Evolutionary conservation across 2,329 filamentous ascomycete species (phyloP), one percentile per base, ranked within the genome.

Genomic region (Fonsecaea pugnacius): DNA sequence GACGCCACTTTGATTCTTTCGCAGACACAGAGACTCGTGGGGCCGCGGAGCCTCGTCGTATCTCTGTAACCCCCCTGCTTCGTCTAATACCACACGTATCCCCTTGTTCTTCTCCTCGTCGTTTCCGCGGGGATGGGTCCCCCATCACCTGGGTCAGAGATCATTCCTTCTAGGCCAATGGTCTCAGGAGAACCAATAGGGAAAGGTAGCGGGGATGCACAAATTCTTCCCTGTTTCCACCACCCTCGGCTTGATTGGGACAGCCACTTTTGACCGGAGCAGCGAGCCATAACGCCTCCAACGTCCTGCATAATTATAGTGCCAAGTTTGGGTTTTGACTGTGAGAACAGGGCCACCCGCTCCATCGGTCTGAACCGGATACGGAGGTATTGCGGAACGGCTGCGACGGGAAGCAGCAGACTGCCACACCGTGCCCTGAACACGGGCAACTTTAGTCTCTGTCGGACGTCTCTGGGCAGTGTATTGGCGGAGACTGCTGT

Each of bases 41-140:
- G 63, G 66, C 63, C 63, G 60, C 66, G 66, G 63, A 68, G 56
- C 56, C 56, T 58, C 43, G 43, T 35, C 14, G 18, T 5, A 12
- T 16, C 35, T 36, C 16, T n/a, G n/a, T n/a, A n/a, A n/a, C n/a
- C n/a, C n/a, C n/a, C n/a, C n/a, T n/a, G n/a, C n/a, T n/a, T n/a
- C 38, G n/a, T 4, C 38, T 18, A 43, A 14, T 16, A 9, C 38
- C 6, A 40, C 38, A 40, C 2, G 4, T 1, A 16, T 40, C 38
- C 16, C n/a, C 38, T n/a, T 8, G 16, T 46, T 9, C 35, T 16
- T 38, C 18, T 46, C 40, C n/a, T 46, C 4, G 14, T 6, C 12
- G 18, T 24, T 21, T 48, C 43, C 43, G 43, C 43, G 43, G 43
- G 43, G 9, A 12, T 48, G 10, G 3, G 16, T 4, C 1, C 10